Conservation (phyloP, 2,329 filamentous ascomycete genomes). For the Xylariaceae sp. region DNA sequence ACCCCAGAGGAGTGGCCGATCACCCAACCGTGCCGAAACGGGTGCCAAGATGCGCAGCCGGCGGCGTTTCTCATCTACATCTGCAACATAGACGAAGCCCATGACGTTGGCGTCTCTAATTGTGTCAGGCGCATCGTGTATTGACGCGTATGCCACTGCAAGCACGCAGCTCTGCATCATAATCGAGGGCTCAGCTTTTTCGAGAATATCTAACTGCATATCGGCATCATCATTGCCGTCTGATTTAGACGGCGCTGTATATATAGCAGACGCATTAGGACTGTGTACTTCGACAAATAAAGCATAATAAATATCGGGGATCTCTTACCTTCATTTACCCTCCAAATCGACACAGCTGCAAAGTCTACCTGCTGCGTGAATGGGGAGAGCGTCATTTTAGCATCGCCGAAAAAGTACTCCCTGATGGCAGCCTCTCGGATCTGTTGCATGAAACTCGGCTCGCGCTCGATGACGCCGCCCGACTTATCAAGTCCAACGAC, state of each 20-base stretch:
- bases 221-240: constrained; percentile 19
- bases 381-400: constrained; percentile 73
- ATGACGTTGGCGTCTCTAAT: constrained; percentile 80
- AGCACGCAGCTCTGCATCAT: constrained; percentile 77
- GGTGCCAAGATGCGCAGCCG: constrained; percentile 80
- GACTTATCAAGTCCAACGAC: constrained; percentile 80
- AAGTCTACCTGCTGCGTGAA: constrained; percentile 84
- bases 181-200: constrained; percentile 61
- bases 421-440: constrained; percentile 73
- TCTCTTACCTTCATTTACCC: constrained; percentile 55
- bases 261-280: constrained; percentile 1
- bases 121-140: constrained; percentile 64
- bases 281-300: constrained; percentile 1
- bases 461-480: constrained; percentile 75
- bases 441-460: constrained; percentile 69
- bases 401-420: constrained; percentile 91
- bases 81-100: constrained; percentile 89
- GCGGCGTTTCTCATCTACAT: constrained; percentile 80
- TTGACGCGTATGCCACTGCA: constrained; percentile 75
- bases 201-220: constrained; percentile 41
- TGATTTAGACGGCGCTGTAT: constrained; percentile 10
- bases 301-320: background rate
- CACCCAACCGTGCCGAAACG: constrained; percentile 74
- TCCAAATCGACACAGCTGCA: constrained; percentile 69
- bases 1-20: constrained; percentile 77